Base-by-base conservation (phyloP, 257 asterid species). In the Solanum medicagineum region DNA sequence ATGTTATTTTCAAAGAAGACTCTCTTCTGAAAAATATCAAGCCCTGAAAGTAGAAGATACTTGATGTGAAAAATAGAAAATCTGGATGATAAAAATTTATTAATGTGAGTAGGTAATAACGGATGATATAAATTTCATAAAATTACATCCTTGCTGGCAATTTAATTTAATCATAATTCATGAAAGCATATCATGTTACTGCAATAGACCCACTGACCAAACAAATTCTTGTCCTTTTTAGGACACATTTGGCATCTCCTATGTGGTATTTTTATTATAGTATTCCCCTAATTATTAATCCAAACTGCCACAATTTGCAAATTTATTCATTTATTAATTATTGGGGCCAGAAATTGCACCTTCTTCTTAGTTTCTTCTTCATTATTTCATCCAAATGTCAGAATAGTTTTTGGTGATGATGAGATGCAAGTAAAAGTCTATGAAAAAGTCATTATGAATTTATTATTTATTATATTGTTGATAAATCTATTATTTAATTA, bases 111-210 rank as follows among this genome's bases (percentile, higher is more conserved):
- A 26, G 29, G 29, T 26, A 26, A 26, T 70, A 15, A 26, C 9
- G 79, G 53, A 68, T 32, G 10, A 56, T 16, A 51, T 54, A 70
- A 70, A 20, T 70, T 70, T 70, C 80, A 70, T 70, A 5, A 70
- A 42, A 32, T 40, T 70, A 70, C 26, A 70, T 70, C 54, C 26
- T 56, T 62, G 83, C 85, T 81, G 87, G 86, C 63, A 86, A 70
- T 70, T 36, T 16, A 44, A 42, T 87, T 84, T 47, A 87, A 77
- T 87, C 65, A 87, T 85, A 63, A 12, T 66, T n/a, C 40, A 40
- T 9, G 55, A 57, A 74, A 81, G 85, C 90, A 88, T 54, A 71
- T 84, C 90, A 88, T 86, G 90, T 88, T 88, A 86, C 88, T 47
- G 60, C 81, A 85, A 49, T 66, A 54, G 32, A 51, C 84, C 84